phyloP scores from a whole-genome alignment of 2,329 filamentous ascomycete genomes.

The Cytospora piceicola region DNA sequence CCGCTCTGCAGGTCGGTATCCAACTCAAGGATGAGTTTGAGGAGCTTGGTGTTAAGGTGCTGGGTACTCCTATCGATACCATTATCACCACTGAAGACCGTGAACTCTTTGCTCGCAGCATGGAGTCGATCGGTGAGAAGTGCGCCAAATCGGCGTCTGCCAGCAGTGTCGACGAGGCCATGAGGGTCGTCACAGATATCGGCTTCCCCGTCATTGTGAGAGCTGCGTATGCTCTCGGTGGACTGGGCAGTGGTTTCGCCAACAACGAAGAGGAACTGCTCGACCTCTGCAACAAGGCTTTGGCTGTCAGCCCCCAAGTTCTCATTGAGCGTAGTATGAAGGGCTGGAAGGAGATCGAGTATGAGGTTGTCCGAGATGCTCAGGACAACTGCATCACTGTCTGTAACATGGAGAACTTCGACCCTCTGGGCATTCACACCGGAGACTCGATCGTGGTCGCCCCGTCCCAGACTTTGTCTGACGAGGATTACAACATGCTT shows the following conservation, averaged over 20 bases:
- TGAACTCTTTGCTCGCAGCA: constrained; percentile 94
- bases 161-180: constrained; percentile 83
- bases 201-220: constrained; percentile 97
- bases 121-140: constrained; percentile 98
- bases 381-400: constrained; percentile 99
- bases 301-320: constrained; percentile 93
- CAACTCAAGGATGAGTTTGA: constrained; percentile 98
- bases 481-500: constrained; percentile 99
- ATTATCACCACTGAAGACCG: constrained; percentile 99
- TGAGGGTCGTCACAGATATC: constrained; percentile 86
- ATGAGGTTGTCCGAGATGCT: constrained; percentile 95
- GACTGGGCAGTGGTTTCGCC: constrained; percentile 93
- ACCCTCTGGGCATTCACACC: constrained; percentile 95
- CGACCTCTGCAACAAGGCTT: constrained; percentile 91
- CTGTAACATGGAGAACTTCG: constrained; percentile 99
- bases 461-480: constrained; percentile 92
- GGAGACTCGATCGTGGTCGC: constrained; percentile 99
- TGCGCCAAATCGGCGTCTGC: constrained; percentile 97
- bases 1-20: constrained; percentile 93
- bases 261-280: constrained; percentile 81
- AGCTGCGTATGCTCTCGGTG: constrained; percentile 93
- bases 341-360: constrained; percentile 99
- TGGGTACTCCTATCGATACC: constrained; percentile 95
- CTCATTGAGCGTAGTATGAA: constrained; percentile 99
- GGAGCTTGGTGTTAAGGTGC: constrained; percentile 85